phyloP scores from a whole-genome alignment of 768 basidiomycete genomes.

The Lentinula sp. region DNA sequence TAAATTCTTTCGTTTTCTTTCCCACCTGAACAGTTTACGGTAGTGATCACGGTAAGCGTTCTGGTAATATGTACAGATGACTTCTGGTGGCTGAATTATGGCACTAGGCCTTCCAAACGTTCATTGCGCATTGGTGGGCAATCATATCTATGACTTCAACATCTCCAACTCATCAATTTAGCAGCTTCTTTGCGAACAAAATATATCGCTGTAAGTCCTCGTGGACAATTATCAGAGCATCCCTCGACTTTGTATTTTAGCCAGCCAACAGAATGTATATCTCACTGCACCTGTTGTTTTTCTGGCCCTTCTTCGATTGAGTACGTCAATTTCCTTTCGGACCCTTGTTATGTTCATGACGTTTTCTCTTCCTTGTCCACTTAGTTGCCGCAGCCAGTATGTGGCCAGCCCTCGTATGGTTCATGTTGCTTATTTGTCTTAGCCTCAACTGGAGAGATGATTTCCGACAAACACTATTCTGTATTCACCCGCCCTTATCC shows the following conservation, averaged over 20 bases:
- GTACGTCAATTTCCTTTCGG: not conserved
- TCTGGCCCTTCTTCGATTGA: conserved; percentile 3
- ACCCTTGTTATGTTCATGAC: not conserved
- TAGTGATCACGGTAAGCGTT: conserved; percentile 4
- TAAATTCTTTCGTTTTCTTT: not conserved
- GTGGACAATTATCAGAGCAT: not conserved
- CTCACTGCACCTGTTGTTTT: not conserved
- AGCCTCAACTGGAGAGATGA: not conserved
- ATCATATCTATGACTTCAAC: not conserved
- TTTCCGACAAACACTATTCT: not conserved
- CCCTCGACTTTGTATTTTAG: not conserved
- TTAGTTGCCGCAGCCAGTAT: conserved; percentile 3
- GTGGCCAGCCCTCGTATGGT: not conserved
- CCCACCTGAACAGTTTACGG: not conserved
- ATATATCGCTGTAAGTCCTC: conserved; percentile 4
- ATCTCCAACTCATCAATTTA: not conserved
- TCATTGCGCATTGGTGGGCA: conserved; percentile 6
- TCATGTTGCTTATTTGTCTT: not conserved
- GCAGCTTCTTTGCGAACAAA: conserved; percentile 5
- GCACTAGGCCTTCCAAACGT: not conserved
- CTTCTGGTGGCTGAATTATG: not conserved
- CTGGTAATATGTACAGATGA: no score
- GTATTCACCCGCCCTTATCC: conserved; percentile 5
- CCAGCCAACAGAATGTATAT: conserved; percentile 1
- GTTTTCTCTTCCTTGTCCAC: not conserved